These are phyloP conservation scores for Uronychia setigera DNA, from an alignment of 73 alveolate species.

Conservation along the genomic window DNA sequence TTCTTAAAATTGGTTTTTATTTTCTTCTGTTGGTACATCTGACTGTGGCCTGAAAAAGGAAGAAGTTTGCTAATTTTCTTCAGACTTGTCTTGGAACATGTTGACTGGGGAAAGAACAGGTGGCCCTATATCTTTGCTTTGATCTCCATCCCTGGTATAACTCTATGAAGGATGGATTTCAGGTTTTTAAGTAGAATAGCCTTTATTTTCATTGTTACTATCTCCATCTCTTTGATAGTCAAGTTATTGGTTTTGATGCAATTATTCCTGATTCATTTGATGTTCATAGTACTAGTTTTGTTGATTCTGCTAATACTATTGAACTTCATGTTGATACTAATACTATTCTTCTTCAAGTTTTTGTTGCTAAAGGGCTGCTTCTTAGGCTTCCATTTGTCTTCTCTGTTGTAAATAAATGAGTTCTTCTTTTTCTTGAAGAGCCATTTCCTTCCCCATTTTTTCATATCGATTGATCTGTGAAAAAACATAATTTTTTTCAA, in stretches of 20 bases:
- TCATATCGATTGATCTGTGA: background rate
- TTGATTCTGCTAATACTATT: background rate
- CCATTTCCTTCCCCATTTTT: background rate
- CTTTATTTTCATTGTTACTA: no score
- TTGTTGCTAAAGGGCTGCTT: background rate
- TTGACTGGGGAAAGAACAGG: background rate
- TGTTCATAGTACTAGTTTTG: background rate
- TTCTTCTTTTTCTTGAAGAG: background rate
- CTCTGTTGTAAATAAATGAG: background rate
- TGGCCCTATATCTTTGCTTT: background rate
- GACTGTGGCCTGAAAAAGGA: no score
- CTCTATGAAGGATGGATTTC: background rate
- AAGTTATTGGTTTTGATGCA: no score
- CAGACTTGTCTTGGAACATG: background rate
- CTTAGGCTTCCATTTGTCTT: background rate
- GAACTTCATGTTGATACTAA: background rate
- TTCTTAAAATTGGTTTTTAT: background rate
- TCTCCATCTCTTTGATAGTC: no score
- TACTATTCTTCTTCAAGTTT: background rate
- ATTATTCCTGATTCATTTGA: no score
- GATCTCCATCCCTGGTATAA: background rate
- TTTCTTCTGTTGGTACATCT: background rate
- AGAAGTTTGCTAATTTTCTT: background rate
- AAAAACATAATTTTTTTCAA: background rate
- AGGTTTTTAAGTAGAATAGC: background rate